A percentile compares a stretch with the other conserved stretches of the same genome.
These are phyloP conservation scores for Drosera spatulata DNA, from an alignment of 179 eudicot species.

Conservation along the genomic window DNA sequence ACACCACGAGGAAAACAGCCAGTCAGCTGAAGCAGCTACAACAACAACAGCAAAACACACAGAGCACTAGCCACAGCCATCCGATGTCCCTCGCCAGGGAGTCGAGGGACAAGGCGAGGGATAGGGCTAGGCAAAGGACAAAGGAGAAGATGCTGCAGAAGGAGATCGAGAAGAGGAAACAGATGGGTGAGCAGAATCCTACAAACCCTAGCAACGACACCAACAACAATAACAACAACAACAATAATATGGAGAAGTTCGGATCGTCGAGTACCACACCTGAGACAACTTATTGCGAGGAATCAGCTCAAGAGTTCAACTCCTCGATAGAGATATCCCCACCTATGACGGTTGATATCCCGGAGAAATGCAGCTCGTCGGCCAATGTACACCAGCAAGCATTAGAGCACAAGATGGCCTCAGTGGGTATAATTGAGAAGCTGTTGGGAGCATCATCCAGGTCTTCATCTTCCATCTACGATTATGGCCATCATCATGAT, in stretches of 20 bases:
- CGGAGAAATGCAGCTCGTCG: background rate
- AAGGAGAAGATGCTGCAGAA: conserved; percentile 20
- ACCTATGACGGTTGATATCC: background rate
- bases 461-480: conserved; percentile 12
- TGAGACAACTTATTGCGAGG: conserved; percentile 1
- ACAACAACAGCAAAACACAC: no score
- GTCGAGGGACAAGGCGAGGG: conserved; percentile 36
- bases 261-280: conserved; percentile 10
- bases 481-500: background rate
- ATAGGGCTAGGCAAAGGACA: conserved; percentile 43
- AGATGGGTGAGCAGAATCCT: background rate
- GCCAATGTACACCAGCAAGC: background rate
- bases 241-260: conserved; percentile 2
- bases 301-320: conserved; percentile 1
- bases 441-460: conserved; percentile 7
- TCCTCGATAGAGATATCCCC: background rate
- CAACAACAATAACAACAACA: background rate
- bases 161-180: conserved; percentile 6
- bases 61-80: background rate
- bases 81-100: conserved; percentile 12
- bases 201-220: conserved; percentile 3
- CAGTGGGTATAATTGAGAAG: conserved; percentile 31
- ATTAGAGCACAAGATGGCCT: conserved; percentile 22
- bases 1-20: background rate
- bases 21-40: no score